phyloP scores from a whole-genome alignment of 176 grass and related monocot species.

The Saccharum officinarum region DNA sequence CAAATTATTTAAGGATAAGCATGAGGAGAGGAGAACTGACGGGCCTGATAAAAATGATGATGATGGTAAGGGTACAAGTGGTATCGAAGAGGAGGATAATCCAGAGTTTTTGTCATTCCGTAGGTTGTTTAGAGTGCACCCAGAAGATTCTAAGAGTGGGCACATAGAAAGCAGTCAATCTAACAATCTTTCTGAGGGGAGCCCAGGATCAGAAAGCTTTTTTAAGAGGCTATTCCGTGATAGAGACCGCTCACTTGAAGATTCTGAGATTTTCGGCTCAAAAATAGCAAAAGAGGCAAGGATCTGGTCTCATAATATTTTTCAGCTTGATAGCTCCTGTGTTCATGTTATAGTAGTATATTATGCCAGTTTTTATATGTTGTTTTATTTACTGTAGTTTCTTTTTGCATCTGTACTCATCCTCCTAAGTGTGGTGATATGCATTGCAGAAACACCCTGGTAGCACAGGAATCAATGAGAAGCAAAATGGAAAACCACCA shows the following conservation, averaged over 20 bases:
- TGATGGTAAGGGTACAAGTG: constrained; percentile 40
- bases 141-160: constrained; percentile 72
- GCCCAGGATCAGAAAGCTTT: constrained; percentile 94
- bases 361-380: neutral
- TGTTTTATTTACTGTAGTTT: neutral
- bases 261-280: constrained; percentile 76
- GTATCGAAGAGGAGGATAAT: constrained; percentile 78
- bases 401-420: constrained; percentile 8
- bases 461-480: constrained; percentile 60
- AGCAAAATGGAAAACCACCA: constrained; percentile 81
- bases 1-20: constrained; percentile 89
- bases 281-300: constrained; percentile 77
- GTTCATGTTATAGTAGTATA: constrained; percentile 15
- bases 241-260: constrained; percentile 83
- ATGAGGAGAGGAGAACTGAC: constrained; percentile 73
- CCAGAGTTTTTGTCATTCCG: constrained; percentile 92
- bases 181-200: constrained; percentile 65
- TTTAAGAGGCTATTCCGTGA: constrained; percentile 85
- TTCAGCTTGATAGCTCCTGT: neutral
- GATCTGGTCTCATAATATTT: constrained; percentile 29
- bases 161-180: constrained; percentile 52
- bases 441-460: constrained; percentile 68
- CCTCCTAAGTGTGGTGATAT: constrained; percentile 5
- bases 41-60: constrained; percentile 57
- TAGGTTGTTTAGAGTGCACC: constrained; percentile 93